A percentile compares a stretch with the other conserved stretches of the same genome.
Conservation (phyloP, 1,284 basidiomycete species). For the Pterulicium gracile region DNA sequence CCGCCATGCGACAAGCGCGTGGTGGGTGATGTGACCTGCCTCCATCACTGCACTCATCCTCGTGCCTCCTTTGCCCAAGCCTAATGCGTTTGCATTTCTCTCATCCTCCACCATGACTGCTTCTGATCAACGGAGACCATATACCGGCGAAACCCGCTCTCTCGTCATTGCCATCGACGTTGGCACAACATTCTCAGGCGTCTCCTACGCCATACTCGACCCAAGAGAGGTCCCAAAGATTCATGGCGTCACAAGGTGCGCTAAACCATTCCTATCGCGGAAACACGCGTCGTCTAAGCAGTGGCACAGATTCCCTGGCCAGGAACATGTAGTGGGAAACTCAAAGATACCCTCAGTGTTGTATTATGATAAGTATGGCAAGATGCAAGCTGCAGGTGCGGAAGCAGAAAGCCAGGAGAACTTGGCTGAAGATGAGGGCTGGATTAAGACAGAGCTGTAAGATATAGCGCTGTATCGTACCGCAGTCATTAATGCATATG, state of each 20-base stretch:
- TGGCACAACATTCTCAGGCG: conserved; percentile 67
- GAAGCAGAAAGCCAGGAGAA: conserved; percentile 56
- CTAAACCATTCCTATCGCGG: conserved; percentile 5
- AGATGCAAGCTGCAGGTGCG: conserved; percentile 60
- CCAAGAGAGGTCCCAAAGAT: conserved; percentile 66
- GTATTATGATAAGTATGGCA: conserved; percentile 55
- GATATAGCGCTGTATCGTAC: conserved; percentile 15
- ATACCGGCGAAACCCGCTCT: conserved; percentile 46
- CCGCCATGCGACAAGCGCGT: neutral
- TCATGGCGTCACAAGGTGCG: conserved; percentile 57
- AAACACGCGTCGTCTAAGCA: conserved; percentile 10
- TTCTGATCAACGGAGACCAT: conserved; percentile 58
- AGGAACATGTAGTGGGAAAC: conserved; percentile 76
- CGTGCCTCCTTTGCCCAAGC: conserved; percentile 3
- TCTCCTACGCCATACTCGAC: conserved; percentile 67
- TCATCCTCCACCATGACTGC: conserved; percentile 24
- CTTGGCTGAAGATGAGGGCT: conserved; percentile 59
- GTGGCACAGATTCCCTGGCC: conserved; percentile 53
- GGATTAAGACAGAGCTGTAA: conserved; percentile 65
- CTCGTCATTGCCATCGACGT: conserved; percentile 68
- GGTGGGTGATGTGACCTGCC: conserved; percentile 4
- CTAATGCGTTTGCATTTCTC: conserved; percentile 8
- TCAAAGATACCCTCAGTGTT: conserved; percentile 70
- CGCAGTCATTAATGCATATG: conserved; percentile 6
- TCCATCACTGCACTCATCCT: conserved; percentile 7